Evolutionary conservation across 768 basidiomycete genomes (phyloP).

Genomic region (Russula griseocarnosa): DNA sequence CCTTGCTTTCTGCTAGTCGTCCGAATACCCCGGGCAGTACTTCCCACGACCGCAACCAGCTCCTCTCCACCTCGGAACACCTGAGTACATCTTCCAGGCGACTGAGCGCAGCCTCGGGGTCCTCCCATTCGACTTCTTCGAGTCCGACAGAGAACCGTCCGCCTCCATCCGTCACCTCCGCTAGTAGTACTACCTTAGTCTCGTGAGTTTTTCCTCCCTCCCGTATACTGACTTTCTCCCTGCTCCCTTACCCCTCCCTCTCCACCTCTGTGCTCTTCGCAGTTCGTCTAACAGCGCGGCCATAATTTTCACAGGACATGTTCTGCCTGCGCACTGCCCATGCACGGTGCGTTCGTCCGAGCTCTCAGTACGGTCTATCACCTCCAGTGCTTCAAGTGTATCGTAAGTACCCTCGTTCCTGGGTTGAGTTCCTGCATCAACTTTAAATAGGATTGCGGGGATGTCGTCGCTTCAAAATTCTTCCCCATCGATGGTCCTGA

Average conservation of each 20-base stretch:
- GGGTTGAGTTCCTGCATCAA: constrained; percentile 14
- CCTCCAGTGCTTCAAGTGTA: constrained; percentile 96
- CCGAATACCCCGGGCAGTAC: constrained; percentile 53
- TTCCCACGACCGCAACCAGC: constrained; percentile 44
- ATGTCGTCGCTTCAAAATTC: constrained; percentile 96
- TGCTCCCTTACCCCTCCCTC: too few species aligned
- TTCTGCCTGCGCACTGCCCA: constrained; percentile 70
- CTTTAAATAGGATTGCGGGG: constrained; percentile 77
- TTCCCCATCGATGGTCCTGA: constrained; percentile 95
- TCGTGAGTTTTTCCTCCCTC: constrained; percentile 19
- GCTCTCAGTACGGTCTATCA: constrained; percentile 93
- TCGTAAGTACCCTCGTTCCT: constrained; percentile 52
- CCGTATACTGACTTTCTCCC: background rate
- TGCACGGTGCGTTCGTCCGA: constrained; percentile 95
- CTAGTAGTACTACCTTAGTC: constrained; percentile 49
- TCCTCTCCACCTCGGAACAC: constrained; percentile 50
- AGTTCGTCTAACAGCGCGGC: constrained; percentile 5
- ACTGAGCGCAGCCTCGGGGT: constrained; percentile 45
- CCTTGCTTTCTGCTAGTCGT: constrained; percentile 53
- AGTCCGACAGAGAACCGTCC: constrained; percentile 40
- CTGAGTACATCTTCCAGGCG: constrained; percentile 47
- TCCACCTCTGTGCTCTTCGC: background rate
- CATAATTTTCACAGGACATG: constrained; percentile 50
- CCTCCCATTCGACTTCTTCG: constrained; percentile 56
- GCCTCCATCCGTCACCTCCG: constrained; percentile 51